Evolutionary conservation across 257 asterid genomes (phyloP).

Genomic region (Gentiana macrophylla): DNA sequence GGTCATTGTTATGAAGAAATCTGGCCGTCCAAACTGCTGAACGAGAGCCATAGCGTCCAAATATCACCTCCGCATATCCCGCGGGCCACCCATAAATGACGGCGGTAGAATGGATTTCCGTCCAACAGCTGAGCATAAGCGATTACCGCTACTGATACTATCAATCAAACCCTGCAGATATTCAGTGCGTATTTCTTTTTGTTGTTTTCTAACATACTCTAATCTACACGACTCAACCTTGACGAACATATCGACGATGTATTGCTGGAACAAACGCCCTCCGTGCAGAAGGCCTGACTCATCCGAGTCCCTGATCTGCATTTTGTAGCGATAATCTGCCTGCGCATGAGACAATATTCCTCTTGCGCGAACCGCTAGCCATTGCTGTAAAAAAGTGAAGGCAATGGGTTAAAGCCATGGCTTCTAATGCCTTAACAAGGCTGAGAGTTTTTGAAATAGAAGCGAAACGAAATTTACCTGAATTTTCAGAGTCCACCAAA

Average conservation of each 20-base stretch:
- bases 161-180: background rate
- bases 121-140: background rate
- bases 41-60: background rate
- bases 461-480: too few species aligned
- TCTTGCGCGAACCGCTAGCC: background rate
- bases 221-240: slow-evolving; percentile 1
- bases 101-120: background rate
- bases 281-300: background rate
- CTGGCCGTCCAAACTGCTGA: background rate
- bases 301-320: background rate
- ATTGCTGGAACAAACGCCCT: slow-evolving; percentile 3
- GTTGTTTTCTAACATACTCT: background rate
- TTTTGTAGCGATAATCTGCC: background rate
- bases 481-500: too few species aligned
- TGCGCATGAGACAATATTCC: background rate
- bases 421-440: too few species aligned
- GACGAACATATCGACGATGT: background rate
- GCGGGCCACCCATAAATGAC: background rate
- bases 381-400: too few species aligned
- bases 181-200: background rate
- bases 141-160: background rate
- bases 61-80: background rate
- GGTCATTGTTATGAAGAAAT: background rate
- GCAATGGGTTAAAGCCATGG: too few species aligned
- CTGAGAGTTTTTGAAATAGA: too few species aligned